These are phyloP conservation scores for Exobasidium rhododendri DNA, from an alignment of 1,284 basidiomycete genomes.

Conservation along the genomic window DNA sequence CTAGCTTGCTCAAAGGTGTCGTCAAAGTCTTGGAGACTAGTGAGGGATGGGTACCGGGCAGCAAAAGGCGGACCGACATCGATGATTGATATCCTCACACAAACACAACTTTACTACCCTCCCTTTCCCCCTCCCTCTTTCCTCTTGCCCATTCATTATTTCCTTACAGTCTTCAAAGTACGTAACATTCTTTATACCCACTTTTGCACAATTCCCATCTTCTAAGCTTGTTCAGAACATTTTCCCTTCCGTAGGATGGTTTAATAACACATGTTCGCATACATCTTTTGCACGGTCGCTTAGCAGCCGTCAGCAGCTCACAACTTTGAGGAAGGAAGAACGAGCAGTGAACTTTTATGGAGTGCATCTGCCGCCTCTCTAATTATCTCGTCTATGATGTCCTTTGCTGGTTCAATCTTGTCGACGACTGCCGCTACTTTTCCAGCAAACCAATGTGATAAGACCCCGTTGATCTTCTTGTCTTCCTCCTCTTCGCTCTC, in stretches of 20 bases:
- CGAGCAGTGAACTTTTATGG: conserved; percentile 3
- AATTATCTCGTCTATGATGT: conserved; percentile 48
- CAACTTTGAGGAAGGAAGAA: conserved; percentile 11
- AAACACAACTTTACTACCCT: not conserved
- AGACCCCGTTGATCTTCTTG: conserved; percentile 28
- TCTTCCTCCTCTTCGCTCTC: conserved; percentile 36
- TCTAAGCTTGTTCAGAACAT: no score
- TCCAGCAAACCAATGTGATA: conserved; percentile 40
- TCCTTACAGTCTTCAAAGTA: no score
- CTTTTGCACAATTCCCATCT: no score
- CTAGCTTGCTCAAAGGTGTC: conserved; percentile 38
- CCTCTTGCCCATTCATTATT: no score
- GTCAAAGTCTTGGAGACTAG: conserved; percentile 45
- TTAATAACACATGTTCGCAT: no score
- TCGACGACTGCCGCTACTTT: conserved; percentile 61
- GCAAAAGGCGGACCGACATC: not conserved
- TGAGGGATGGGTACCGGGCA: conserved; percentile 46
- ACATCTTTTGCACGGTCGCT: no score
- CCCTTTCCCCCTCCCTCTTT: no score
- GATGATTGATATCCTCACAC: not conserved
- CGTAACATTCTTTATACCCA: no score
- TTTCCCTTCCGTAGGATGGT: no score
- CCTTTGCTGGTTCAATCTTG: conserved; percentile 45
- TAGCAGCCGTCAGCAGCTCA: not conserved
- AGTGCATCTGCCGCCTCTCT: conserved; percentile 37